Base-by-base conservation (phyloP, 2,329 filamentous ascomycete genomes). In the Exophiala sp. region DNA sequence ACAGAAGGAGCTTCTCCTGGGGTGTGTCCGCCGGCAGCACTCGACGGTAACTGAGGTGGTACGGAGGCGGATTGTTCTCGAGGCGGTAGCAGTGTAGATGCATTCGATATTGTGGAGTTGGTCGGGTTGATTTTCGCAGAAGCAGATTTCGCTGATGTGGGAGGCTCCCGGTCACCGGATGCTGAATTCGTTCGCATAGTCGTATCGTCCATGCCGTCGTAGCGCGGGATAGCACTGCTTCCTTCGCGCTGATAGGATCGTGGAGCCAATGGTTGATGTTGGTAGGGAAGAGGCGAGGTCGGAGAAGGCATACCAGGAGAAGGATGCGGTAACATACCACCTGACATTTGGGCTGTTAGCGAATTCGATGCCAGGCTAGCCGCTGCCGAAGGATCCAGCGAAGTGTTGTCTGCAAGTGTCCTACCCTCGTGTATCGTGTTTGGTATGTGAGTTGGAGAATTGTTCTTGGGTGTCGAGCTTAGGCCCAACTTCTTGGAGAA, bases 401-500 rank as follows among this genome's bases (percentile, higher is more conserved):
- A 53, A 1, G 80, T 81, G 43, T 61, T 66, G 55, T 76, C 75
- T 47, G 69, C 65, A 55, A 72, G 68, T 79, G 83, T 66, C 83
- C 86, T 72, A 75, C 80, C 68, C 68, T 90, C 86, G 65, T 88
- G 85, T 43, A 82, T 80, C 7, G 82, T 80, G 68, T 71, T 71
- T 20, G 87, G 87, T 50, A 86, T 73, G 65, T 87, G 83, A 38
- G 87, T 89, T 2, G 88, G 88, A 14, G 88, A 91, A 64, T 82
- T 89, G 51, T 59, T 62, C 72, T 90, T 91, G n/a, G 88, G 85
- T 18, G 84, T 84, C 41, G 81, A 77, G 40, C 88, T 82, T 61
- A 87, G 80, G 61, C 76, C 72, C 16, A 88, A 81, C 71, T 87
- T 88, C 68, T 89, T 88, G 45, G 87, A 90, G 65, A 88, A 89